Percentiles rank a stretch among this genome's conserved stretches.
Conservation (phyloP, 73 alveolate genomes). For the Stentor roeselii region DNA sequence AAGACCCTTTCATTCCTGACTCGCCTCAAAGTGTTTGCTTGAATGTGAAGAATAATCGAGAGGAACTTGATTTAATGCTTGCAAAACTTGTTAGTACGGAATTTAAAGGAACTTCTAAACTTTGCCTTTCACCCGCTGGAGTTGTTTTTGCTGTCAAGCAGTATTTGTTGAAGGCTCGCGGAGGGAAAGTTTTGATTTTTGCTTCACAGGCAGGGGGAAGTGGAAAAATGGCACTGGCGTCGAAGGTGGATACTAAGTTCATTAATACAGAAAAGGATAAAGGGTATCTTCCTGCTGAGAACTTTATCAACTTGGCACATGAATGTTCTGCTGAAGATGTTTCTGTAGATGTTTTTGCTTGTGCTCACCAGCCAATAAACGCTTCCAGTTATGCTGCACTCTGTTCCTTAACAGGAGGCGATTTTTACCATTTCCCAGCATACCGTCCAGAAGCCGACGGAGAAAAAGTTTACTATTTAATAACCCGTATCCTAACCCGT, state of each 20-base stretch:
- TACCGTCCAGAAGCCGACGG: not conserved
- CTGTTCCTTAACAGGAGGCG: slow-evolving; percentile 14
- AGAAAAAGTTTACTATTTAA: not conserved
- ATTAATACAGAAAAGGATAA: slow-evolving; percentile 18
- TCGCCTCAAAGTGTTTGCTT: not conserved
- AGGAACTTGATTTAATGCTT: not conserved
- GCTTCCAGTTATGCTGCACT: not conserved
- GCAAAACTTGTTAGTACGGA: not conserved
- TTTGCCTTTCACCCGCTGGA: not conserved
- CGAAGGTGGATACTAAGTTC: not conserved
- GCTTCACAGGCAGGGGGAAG: not conserved
- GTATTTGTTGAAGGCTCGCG: not conserved
- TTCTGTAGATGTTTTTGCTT: not conserved
- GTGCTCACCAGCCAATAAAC: not conserved
- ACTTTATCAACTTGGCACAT: not conserved
- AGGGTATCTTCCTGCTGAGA: not conserved
- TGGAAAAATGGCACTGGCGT: not conserved
- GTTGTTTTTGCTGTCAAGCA: not conserved
- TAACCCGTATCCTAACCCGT: slow-evolving; percentile 47
- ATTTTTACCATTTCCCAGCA: not conserved
- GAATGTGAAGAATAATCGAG: not conserved
- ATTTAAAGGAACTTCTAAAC: not conserved
- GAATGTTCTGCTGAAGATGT: not conserved
- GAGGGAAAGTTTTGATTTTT: not conserved
- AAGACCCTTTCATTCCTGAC: slow-evolving; percentile 50